phyloP scores from a whole-genome alignment of 768 basidiomycete species.

The Boletales sp. region DNA sequence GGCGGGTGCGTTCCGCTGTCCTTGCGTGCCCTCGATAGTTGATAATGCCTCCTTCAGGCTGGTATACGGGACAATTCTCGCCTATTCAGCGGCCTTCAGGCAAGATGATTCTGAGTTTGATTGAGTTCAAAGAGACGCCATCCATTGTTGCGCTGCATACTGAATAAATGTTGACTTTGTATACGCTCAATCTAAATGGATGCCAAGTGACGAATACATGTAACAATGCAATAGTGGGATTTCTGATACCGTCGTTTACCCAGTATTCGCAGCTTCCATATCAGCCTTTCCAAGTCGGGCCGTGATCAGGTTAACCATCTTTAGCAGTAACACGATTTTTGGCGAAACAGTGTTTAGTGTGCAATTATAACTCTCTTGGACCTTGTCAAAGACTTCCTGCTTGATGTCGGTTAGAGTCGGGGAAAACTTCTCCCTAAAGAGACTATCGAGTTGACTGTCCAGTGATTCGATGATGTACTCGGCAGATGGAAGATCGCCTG shows the following conservation, averaged over 20 bases:
- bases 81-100: conserved; percentile 80
- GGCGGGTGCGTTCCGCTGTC: conserved; percentile 55
- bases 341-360: conserved; percentile 27
- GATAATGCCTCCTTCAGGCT: conserved; percentile 39
- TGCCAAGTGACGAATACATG: background rate
- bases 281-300: conserved; percentile 23
- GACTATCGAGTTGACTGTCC: conserved; percentile 20
- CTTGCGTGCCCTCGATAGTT: background rate
- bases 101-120: conserved; percentile 84
- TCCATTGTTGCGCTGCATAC: background rate
- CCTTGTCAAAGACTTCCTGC: conserved; percentile 22
- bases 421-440: conserved; percentile 23
- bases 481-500: conserved; percentile 20
- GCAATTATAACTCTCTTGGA: conserved; percentile 16
- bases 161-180: conserved; percentile 6
- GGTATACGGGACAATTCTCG: conserved; percentile 88
- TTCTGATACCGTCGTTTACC: conserved; percentile 1
- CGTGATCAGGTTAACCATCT: conserved; percentile 31
- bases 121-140: conserved; percentile 21
- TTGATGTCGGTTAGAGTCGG: conserved; percentile 18
- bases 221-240: background rate
- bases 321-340: conserved; percentile 22
- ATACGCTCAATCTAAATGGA: conserved; percentile 1
- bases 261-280: conserved; percentile 1
- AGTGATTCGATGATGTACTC: conserved; percentile 31